phyloP scores from a whole-genome alignment of 1,284 basidiomycete genomes.

The Cutaneotrichosporon cutaneum region DNA sequence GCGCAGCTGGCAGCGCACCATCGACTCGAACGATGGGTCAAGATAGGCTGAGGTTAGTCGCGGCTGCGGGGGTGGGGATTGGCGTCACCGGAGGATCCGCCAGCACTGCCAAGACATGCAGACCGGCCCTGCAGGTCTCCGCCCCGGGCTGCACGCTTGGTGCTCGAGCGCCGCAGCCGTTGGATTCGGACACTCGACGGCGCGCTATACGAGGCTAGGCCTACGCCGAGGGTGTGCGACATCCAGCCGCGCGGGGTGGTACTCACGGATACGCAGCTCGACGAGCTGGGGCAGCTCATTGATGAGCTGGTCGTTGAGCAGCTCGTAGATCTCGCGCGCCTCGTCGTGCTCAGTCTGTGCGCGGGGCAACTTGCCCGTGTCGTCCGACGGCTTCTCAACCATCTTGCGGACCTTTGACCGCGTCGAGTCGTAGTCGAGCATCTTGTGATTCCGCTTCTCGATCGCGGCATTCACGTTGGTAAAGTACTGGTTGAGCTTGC shows the following conservation, averaged over 20 bases:
- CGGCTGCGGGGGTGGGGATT: background rate
- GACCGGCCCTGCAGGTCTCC: background rate
- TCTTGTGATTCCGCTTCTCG: slow-evolving; percentile 94
- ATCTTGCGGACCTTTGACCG: slow-evolving; percentile 84
- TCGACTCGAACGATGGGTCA: slow-evolving; percentile 97
- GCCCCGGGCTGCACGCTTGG: too few species aligned
- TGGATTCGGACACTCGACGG: background rate
- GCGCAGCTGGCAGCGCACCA: slow-evolving; percentile 96
- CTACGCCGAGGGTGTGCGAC: too few species aligned
- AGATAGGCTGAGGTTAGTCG: slow-evolving; percentile 63
- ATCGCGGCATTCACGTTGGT: slow-evolving; percentile 93
- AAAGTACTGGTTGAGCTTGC: slow-evolving; percentile 95
- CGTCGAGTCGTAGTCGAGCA: slow-evolving; percentile 90
- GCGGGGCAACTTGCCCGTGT: slow-evolving; percentile 85
- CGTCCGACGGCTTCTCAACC: slow-evolving; percentile 89
- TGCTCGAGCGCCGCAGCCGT: background rate
- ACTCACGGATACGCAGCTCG: slow-evolving; percentile 80
- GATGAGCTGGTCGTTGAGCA: slow-evolving; percentile 89
- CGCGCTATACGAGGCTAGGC: too few species aligned
- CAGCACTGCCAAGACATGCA: background rate
- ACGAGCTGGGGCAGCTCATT: slow-evolving; percentile 87
- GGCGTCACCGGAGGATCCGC: background rate
- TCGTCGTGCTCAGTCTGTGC: slow-evolving; percentile 95
- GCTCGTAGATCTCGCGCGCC: slow-evolving; percentile 85
- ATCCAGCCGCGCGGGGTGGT: background rate